A percentile compares a stretch with the other conserved stretches of the same genome.
Conservation (phyloP, 495 filamentous ascomycete species). For the Talaromyces thailandensis region DNA sequence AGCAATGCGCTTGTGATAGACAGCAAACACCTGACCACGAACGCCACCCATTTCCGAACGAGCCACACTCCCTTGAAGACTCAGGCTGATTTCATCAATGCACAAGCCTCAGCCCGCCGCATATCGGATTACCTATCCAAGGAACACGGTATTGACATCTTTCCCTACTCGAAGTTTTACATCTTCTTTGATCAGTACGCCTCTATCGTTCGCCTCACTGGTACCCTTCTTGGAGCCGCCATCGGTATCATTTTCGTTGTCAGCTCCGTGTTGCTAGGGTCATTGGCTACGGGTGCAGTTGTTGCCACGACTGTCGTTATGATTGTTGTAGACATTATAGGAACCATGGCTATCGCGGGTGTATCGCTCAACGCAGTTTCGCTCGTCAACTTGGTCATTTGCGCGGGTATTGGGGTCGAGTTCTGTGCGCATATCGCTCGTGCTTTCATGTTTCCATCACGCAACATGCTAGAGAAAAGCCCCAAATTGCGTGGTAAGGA, state of each 20-base stretch:
- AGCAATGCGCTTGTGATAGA: conserved; percentile 79
- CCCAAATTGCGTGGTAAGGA: conserved; percentile 64
- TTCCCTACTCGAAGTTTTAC: conserved; percentile 94
- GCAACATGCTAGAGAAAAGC: conserved; percentile 65
- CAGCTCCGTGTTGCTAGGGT: conserved; percentile 72
- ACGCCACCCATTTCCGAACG: conserved; percentile 84
- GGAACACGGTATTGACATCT: conserved; percentile 65
- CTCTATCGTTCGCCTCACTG: conserved; percentile 69
- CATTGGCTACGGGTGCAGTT: conserved; percentile 68
- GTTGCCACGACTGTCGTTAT: conserved; percentile 81
- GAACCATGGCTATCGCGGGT: conserved; percentile 78
- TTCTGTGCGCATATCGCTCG: conserved; percentile 96
- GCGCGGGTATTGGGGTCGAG: conserved; percentile 90
- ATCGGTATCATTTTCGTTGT: conserved; percentile 75
- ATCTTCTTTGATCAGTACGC: conserved; percentile 98
- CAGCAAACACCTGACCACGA: conserved; percentile 48
- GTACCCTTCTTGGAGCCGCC: conserved; percentile 69
- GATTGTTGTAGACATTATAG: conserved; percentile 91
- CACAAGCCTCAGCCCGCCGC: conserved; percentile 82
- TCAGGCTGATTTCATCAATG: conserved; percentile 88
- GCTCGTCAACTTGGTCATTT: conserved; percentile 95
- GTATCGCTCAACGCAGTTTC: conserved; percentile 95
- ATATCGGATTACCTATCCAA: conserved; percentile 67
- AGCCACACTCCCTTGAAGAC: conserved; percentile 75
- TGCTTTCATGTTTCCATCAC: conserved; percentile 87